These are phyloP conservation scores for Dioszegia hungarica DNA, from an alignment of 768 basidiomycete genomes.

Conservation along the genomic window DNA sequence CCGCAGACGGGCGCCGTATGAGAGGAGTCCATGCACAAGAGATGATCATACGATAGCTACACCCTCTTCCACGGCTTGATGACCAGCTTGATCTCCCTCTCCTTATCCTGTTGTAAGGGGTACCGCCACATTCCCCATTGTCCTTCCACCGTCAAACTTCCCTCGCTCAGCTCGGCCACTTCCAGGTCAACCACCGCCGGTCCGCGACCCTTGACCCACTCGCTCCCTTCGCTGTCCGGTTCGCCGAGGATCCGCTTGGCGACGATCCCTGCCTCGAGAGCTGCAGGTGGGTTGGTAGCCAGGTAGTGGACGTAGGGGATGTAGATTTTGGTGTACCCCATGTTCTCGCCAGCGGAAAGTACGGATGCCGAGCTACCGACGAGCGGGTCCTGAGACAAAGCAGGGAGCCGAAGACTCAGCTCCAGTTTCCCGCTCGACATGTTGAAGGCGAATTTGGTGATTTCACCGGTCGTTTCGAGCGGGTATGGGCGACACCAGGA, in stretches of 20 bases:
- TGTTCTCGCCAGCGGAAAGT: slow-evolving; percentile 22
- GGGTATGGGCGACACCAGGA: slow-evolving; percentile 88
- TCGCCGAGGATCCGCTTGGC: slow-evolving; percentile 8
- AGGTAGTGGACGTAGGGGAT: slow-evolving; percentile 85
- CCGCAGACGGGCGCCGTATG: no score
- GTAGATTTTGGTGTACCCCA: slow-evolving; percentile 70
- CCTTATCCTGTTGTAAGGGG: slow-evolving; percentile 9
- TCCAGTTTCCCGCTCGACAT: slow-evolving; percentile 66
- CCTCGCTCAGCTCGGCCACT: slow-evolving; percentile 22
- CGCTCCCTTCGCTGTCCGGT: slow-evolving; percentile 6
- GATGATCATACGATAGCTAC: not conserved
- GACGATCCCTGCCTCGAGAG: slow-evolving; percentile 52
- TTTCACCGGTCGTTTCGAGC: slow-evolving; percentile 65
- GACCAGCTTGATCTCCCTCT: slow-evolving; percentile 12
- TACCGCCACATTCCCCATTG: slow-evolving; percentile 34
- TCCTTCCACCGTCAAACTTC: slow-evolving; percentile 20
- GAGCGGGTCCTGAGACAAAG: slow-evolving; percentile 3
- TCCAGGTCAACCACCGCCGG: slow-evolving; percentile 26
- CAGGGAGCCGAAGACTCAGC: slow-evolving; percentile 57
- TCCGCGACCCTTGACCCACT: slow-evolving; percentile 20
- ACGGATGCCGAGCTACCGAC: not conserved
- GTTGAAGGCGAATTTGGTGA: slow-evolving; percentile 68
- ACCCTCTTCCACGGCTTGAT: slow-evolving; percentile 9
- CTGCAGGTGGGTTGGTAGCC: slow-evolving; percentile 78
- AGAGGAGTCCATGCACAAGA: no score